phyloP scores from a whole-genome alignment of 2,329 filamentous ascomycete species.

The Paecilomyces variotii region DNA sequence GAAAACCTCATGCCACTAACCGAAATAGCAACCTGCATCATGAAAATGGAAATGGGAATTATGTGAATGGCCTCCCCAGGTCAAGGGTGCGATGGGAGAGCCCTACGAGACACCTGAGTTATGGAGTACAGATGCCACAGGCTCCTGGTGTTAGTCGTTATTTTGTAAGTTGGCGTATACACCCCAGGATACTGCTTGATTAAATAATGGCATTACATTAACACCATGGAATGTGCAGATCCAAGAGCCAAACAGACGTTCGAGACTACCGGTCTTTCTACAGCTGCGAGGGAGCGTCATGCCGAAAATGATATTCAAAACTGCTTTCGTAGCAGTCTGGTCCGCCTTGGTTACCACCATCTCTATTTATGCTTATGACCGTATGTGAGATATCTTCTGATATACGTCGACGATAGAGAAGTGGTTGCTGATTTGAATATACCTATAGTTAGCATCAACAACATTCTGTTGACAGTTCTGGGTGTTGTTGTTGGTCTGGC shows the following conservation, averaged over 20 bases:
- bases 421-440: conserved; percentile 4
- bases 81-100: background rate
- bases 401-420: background rate
- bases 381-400: conserved; percentile 16
- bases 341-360: conserved; percentile 57
- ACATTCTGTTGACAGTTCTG: conserved; percentile 64
- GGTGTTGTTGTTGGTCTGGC: conserved; percentile 75
- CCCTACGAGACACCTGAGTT: background rate
- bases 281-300: conserved; percentile 68
- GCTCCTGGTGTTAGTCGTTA: conserved; percentile 51
- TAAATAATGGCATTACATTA: background rate
- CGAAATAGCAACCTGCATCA: background rate
- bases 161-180: conserved; percentile 40
- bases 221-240: conserved; percentile 12
- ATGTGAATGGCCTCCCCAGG: background rate
- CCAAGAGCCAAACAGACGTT: conserved; percentile 62
- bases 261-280: conserved; percentile 70
- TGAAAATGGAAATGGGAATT: background rate
- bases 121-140: background rate
- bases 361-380: conserved; percentile 36
- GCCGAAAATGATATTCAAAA: conserved; percentile 64
- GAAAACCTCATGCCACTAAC: background rate
- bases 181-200: background rate
- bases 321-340: conserved; percentile 57
- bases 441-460: conserved; percentile 48